Evolutionary conservation across 352 stramenopile genomes (phyloP), one percentile per base, ranked within the genome.

Genomic region (Phytophthora macrochlamydospora): DNA sequence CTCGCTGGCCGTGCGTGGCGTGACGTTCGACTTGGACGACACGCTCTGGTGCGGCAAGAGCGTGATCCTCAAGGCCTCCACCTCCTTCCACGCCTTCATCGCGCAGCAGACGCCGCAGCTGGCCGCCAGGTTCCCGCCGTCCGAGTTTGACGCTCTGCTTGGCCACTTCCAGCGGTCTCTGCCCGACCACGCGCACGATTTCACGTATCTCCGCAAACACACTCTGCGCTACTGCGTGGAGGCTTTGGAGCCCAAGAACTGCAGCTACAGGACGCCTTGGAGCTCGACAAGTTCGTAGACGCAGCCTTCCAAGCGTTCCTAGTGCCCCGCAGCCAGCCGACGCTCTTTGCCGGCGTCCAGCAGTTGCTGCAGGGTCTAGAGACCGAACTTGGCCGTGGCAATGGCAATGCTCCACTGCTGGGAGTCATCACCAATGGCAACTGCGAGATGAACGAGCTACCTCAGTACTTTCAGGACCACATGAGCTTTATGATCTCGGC

Each of bases 11-110:
- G 79, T 89, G 30, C 66, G 64, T 13, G 84, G 78, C 52, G 71
- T 91, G 49, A 93, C 84, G 18, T 93, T 93, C 68, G 84, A 93
- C 70, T 69, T 93, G 69, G 84, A 93, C 69, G 84, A 93, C 75
- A 93, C 84, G 37, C 67, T 93, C 7, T 93, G 84, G 84, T 85
- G 84, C 54, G 84, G 80, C 44, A 74, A 73, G 62, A 64, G 58
- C 11, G 77, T 89, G 42, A 76, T 93, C 28, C 51, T 52, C 46
- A 78, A 78, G 35, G 84, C 84, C 5, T 78, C 51, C 48, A 52
- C 58, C 14, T 62, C 65, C 32, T 91, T 93, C 66, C 84, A 93
- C 62, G 59, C 61, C 3, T 83, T 77, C 45, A 13, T 93, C 13
- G 55, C 56, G 6, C 35, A 70, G 43, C 59, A 68, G 37, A 58